Percentiles rank a stretch among this genome's conserved stretches.
phyloP scores from a whole-genome alignment of 129 eudicot species.

The Pittosporum tobira region DNA sequence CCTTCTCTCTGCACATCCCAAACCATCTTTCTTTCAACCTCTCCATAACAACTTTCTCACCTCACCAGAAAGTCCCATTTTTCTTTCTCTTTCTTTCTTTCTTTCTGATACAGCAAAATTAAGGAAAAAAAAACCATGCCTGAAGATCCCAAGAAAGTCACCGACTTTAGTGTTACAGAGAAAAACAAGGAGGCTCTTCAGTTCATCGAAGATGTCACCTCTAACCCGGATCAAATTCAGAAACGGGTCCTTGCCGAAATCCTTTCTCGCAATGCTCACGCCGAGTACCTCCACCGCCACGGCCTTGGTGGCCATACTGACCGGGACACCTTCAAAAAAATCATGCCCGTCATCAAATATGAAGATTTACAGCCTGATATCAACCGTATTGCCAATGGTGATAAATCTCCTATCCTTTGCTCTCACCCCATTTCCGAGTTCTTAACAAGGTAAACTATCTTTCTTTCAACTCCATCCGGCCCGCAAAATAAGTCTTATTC shows the following conservation, averaged over 20 bases:
- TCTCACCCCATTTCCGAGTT: constrained; percentile 72
- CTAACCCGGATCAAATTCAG: constrained; percentile 51
- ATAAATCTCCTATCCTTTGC: constrained; percentile 58
- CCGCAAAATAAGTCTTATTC: too few species aligned
- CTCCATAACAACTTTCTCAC: neutral
- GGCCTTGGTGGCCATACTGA: constrained; percentile 44
- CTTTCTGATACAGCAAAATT: neutral
- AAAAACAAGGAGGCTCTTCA: constrained; percentile 48
- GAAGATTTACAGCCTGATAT: constrained; percentile 57
- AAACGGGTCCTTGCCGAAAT: constrained; percentile 51
- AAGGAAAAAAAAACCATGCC: constrained; percentile 30
- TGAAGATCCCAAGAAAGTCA: constrained; percentile 40
- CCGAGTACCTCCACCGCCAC: constrained; percentile 48
- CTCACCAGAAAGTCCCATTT: neutral
- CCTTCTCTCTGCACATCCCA: constrained; percentile 19
- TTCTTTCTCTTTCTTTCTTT: neutral
- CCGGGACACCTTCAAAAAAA: constrained; percentile 52
- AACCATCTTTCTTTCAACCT: neutral
- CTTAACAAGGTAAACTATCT: constrained; percentile 62
- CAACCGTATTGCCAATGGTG: constrained; percentile 69
- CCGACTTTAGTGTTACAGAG: constrained; percentile 29
- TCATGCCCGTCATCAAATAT: constrained; percentile 55
- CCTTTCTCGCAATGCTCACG: constrained; percentile 51
- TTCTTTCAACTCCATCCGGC: too few species aligned
- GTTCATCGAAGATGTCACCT: constrained; percentile 64